Evolutionary conservation across 176 grass and related monocot genomes (phyloP).

Genomic region (Canna indica): DNA sequence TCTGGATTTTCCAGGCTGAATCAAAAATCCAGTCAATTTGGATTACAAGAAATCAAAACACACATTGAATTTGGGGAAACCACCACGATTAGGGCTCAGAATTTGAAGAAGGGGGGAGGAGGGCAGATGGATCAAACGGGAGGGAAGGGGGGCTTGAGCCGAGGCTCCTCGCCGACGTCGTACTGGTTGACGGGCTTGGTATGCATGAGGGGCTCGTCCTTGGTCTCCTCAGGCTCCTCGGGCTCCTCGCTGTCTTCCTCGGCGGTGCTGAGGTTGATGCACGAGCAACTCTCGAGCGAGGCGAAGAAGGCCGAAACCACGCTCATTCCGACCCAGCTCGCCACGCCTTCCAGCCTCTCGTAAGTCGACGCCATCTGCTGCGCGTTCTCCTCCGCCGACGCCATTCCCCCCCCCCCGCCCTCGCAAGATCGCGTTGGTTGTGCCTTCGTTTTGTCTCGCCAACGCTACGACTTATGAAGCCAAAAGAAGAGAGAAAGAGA

Average conservation of each 20-base stretch:
- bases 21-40: too few relatives aligned
- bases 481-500: too few relatives aligned
- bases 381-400: conserved; percentile 12
- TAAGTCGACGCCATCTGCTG: conserved; percentile 13
- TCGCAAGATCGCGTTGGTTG: too few relatives aligned
- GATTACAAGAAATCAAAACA: too few relatives aligned
- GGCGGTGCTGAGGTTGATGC: conserved; percentile 40
- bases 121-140: background rate
- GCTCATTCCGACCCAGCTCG: conserved; percentile 28
- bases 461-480: too few relatives aligned
- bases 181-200: conserved; percentile 7
- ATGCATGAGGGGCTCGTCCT: conserved; percentile 35
- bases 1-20: too few relatives aligned
- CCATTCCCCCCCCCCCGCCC: background rate
- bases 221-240: conserved; percentile 32
- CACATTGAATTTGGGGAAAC: background rate
- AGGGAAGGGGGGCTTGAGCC: background rate
- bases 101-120: background rate
- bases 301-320: conserved; percentile 43
- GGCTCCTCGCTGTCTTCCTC: conserved; percentile 29
- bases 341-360: conserved; percentile 27
- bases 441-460: too few relatives aligned
- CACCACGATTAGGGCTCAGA: background rate
- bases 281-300: conserved; percentile 40
- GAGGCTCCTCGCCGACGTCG: background rate